phyloP scores from a whole-genome alignment of 805 yeast species.

The Komagataella phaffii region DNA sequence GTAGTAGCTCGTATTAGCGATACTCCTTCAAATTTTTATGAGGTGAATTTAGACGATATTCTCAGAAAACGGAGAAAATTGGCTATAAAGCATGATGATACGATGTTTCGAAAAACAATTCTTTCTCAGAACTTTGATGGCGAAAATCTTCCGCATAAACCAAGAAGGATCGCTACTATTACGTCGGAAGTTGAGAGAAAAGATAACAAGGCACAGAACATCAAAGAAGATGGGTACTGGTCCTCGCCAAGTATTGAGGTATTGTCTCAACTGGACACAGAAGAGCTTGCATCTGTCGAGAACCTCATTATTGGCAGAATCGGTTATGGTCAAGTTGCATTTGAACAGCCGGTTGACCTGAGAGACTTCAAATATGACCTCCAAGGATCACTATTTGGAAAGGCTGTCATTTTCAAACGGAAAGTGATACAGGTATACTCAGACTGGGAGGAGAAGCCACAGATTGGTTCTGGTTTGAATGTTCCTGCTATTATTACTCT shows the following conservation, averaged over 20 bases:
- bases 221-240: slow-evolving; percentile 40
- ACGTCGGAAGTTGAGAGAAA: slow-evolving; percentile 1
- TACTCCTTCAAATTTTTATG: slow-evolving; percentile 1
- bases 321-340: slow-evolving; percentile 57
- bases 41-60: neutral
- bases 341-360: slow-evolving; percentile 56
- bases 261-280: slow-evolving; percentile 25
- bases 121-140: neutral
- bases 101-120: slow-evolving; percentile 10
- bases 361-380: slow-evolving; percentile 32
- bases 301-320: slow-evolving; percentile 58
- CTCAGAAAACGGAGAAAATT: neutral
- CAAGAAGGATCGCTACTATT: slow-evolving; percentile 1
- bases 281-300: slow-evolving; percentile 39
- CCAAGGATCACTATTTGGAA: slow-evolving; percentile 21
- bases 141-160: neutral
- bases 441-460: slow-evolving; percentile 37
- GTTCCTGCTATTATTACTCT: slow-evolving; percentile 66
- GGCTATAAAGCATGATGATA: neutral
- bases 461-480: slow-evolving; percentile 55
- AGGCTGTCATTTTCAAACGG: slow-evolving; percentile 30
- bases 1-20: neutral
- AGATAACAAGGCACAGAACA: slow-evolving; percentile 1
- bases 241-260: slow-evolving; percentile 50
- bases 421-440: slow-evolving; percentile 49